Percentiles rank a stretch among this genome's conserved stretches.
phyloP scores from a whole-genome alignment of 805 yeast species.

The Tetrapisispora pingtungensis region DNA sequence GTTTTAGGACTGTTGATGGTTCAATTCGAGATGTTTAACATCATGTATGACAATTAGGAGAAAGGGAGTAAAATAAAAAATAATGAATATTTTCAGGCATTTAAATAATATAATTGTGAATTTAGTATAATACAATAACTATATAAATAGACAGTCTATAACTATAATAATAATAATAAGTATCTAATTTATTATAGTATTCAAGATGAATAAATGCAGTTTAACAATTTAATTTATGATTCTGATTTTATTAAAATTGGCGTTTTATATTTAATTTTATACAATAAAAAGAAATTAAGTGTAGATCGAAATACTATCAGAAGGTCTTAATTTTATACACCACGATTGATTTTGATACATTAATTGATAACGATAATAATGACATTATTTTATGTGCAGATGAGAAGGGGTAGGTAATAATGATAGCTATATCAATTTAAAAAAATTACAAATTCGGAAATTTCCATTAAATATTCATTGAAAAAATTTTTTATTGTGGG shows the following conservation, averaged over 20 bases:
- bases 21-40: slow-evolving; percentile 12
- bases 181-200: too few species aligned
- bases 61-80: background rate
- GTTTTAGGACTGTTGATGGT: slow-evolving; percentile 22
- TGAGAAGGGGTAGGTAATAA: too few species aligned
- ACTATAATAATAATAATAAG: background rate
- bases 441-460: background rate
- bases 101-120: background rate
- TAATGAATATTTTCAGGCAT: background rate
- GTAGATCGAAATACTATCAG: background rate
- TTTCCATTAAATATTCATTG: background rate
- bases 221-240: too few species aligned
- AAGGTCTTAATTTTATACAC: background rate
- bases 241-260: background rate
- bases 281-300: background rate
- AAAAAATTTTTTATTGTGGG: background rate
- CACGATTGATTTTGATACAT: background rate
- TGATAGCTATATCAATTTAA: too few species aligned
- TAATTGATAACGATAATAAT: background rate
- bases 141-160: background rate
- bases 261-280: background rate
- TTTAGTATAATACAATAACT: background rate
- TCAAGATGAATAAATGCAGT: too few species aligned
- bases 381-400: background rate
- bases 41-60: too few species aligned